Conservation (phyloP, 2,329 filamentous ascomycete species). For the Aspergillus bombycis region DNA sequence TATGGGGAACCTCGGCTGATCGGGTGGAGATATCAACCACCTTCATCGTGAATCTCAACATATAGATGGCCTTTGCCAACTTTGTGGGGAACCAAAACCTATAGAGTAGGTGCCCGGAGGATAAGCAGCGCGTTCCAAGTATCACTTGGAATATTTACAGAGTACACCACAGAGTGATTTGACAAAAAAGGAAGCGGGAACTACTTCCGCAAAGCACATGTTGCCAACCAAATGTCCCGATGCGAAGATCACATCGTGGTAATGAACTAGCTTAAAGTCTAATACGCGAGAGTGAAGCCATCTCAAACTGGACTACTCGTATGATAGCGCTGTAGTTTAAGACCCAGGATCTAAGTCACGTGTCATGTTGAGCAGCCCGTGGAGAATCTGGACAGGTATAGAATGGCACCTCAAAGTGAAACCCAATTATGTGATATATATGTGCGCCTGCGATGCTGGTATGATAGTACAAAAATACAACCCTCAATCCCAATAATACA, state of each 20-base stretch:
- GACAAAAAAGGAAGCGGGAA: not conserved
- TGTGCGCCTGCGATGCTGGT: slow-evolving; percentile 39
- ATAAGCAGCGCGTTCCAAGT: not conserved
- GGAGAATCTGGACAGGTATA: not conserved
- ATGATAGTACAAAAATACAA: slow-evolving; percentile 25
- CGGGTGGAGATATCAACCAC: not conserved
- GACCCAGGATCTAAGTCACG: slow-evolving; percentile 6
- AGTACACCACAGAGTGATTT: not conserved
- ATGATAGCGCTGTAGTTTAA: not conserved
- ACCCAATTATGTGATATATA: slow-evolving; percentile 20
- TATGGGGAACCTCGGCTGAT: slow-evolving; percentile 7
- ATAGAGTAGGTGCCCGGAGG: not conserved
- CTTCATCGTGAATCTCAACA: not conserved
- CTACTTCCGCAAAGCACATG: not conserved
- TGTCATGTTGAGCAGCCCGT: not conserved
- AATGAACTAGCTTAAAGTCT: not conserved
- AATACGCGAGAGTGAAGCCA: not conserved
- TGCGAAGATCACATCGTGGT: not conserved
- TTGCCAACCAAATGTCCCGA: not conserved
- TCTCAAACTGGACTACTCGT: not conserved
- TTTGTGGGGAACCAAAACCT: not conserved
- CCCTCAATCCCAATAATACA: slow-evolving; percentile 27
- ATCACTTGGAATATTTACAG: not conserved
- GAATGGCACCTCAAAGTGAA: slow-evolving; percentile 3
- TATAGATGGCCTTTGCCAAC: not conserved